Evolutionary conservation across 305 asterid species (phyloP), one percentile per base, ranked within the genome.

Genomic region (Fraxinus floribunda): DNA sequence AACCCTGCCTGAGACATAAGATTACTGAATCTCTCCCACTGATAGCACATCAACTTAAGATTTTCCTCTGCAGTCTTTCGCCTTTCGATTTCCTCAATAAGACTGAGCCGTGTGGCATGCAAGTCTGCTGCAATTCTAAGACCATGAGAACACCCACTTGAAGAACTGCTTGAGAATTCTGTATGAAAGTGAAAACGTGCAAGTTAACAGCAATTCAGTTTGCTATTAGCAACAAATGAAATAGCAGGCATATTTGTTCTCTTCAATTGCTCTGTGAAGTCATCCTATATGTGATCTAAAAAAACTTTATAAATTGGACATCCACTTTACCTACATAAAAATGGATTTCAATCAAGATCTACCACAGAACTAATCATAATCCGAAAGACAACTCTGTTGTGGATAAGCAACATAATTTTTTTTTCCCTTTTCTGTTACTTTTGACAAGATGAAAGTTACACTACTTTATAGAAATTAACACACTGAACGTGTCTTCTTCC

Each of bases 1-100:
- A 94, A 80, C 75, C 97, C 98, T 80, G 90, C 92, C 78, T 90
- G 87, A 57, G 93, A 89, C 85, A 95, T 88, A 80, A 87, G 85
- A 46, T 79, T 85, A 46, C 85, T 71, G 81, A 90, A 85, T 86
- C 88, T 91, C 88, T 88, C 94, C 99, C 98, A 94, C 81, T 88
- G 96, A 76, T 78, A 76, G 66, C 35, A 88, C 90, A 95, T 90
- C 86, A 84, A 77, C 32, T 29, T 41, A 60, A 93, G 89, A 75
- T 83, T 78, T 76, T 88, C 91, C 88, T 94, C 99, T 0, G 95
- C 96, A 46, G 78, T 77, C 83, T 90, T 85, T 76, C 97, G 88
- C 90, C 79, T 91, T 46, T 88, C 93, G 38, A 91, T 84, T 85
- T 94, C 97, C 85, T 92, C 95, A 32, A 89, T 81, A 78, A 91